A percentile compares a stretch with the other conserved stretches of the same genome.
These are phyloP conservation scores for Hypoxylon sp. DNA, from an alignment of 2,329 filamentous ascomycete genomes.

Conservation along the genomic window DNA sequence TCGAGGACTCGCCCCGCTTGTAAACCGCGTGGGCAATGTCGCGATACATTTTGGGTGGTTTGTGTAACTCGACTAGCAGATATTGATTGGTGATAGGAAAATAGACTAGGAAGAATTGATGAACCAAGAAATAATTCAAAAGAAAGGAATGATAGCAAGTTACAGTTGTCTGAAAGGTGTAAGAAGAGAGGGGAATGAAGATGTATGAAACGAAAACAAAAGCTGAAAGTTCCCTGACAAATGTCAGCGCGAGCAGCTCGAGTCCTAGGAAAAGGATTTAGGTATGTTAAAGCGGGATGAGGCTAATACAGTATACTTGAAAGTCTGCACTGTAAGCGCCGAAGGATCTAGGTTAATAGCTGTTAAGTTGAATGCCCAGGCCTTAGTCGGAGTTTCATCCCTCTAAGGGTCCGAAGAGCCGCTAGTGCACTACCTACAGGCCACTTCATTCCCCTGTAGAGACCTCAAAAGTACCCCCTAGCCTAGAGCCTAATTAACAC, in stretches of 20 bases:
- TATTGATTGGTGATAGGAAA: conserved; percentile 21
- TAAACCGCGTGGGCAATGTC: conserved; percentile 55
- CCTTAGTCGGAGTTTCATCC: background rate
- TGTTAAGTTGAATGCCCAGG: conserved; percentile 11
- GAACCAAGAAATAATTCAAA: conserved; percentile 15
- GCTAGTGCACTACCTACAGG: background rate
- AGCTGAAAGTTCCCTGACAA: conserved; percentile 36
- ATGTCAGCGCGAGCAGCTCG: conserved; percentile 20
- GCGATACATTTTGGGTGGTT: conserved; percentile 53
- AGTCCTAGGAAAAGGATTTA: conserved; percentile 19
- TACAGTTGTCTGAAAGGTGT: conserved; percentile 15
- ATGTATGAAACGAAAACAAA: conserved; percentile 22
- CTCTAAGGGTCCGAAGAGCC: background rate
- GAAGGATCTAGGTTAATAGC: conserved; percentile 6
- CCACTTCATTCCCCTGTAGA: background rate
- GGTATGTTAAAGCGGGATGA: conserved; percentile 11
- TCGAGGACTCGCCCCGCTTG: conserved; percentile 57
- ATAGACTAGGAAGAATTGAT: conserved; percentile 11
- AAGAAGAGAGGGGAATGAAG: conserved; percentile 22
- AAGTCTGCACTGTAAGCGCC: background rate
- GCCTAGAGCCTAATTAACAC: background rate
- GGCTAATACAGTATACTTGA: conserved; percentile 16
- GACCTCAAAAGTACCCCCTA: background rate
- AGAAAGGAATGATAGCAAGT: conserved; percentile 27
- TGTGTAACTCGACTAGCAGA: conserved; percentile 10